Evolutionary conservation across 192 early-diverging fungal genomes (phyloP).

Genomic region (Coemansia sp.): DNA sequence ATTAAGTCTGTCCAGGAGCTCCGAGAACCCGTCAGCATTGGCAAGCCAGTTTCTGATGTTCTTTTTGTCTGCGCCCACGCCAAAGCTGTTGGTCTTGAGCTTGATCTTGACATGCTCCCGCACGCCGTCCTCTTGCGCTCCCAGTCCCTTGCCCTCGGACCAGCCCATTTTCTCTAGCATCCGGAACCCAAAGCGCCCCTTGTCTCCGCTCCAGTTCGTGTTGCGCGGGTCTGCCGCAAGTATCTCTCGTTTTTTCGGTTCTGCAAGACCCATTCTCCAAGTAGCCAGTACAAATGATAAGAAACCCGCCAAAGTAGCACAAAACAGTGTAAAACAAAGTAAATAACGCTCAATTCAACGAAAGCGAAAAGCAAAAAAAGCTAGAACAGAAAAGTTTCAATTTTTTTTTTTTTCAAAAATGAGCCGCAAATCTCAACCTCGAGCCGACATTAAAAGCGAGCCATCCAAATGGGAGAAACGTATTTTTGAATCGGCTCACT

Average conservation of each 20-base stretch:
- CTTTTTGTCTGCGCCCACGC: constrained; percentile 86
- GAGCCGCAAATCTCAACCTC: background rate
- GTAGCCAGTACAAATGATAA: background rate
- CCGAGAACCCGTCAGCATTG: constrained; percentile 82
- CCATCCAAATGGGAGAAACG: background rate
- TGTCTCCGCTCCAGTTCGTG: constrained; percentile 83
- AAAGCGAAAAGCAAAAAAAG: background rate
- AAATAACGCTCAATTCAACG: background rate
- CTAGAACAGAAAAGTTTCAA: background rate
- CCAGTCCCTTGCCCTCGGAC: constrained; percentile 90
- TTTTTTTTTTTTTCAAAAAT: background rate
- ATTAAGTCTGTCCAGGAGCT: constrained; percentile 80
- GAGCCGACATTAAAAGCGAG: background rate
- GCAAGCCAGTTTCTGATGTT: constrained; percentile 93
- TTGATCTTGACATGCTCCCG: constrained; percentile 84
- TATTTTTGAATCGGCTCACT: background rate
- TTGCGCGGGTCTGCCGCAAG: constrained; percentile 90
- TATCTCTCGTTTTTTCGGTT: constrained; percentile 40
- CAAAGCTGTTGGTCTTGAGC: constrained; percentile 84
- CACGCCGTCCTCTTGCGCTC: constrained; percentile 80
- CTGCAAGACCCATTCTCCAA: constrained; percentile 38
- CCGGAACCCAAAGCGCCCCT: constrained; percentile 80
- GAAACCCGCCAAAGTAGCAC: background rate
- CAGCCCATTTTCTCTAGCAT: constrained; percentile 98
- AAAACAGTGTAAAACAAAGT: background rate